Percentiles rank a stretch among this genome's conserved stretches.
phyloP scores from a whole-genome alignment of 371 early-diverging fungal species.

The Phascolomyces articulosus region DNA sequence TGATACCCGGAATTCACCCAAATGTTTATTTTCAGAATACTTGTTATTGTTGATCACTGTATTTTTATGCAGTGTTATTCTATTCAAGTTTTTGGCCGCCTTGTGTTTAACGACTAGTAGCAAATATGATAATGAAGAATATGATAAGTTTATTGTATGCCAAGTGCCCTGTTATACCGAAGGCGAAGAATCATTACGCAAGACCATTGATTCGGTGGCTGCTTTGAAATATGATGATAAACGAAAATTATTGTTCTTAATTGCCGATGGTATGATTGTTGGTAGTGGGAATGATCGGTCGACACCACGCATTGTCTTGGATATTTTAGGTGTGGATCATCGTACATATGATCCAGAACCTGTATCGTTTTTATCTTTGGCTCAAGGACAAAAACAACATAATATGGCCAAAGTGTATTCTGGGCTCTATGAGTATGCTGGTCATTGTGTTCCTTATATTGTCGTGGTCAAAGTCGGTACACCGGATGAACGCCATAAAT shows the following conservation, averaged over 20 bases:
- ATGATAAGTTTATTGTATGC: constrained; percentile 91
- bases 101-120: constrained; percentile 66
- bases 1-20: constrained; percentile 81
- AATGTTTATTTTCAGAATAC: constrained; percentile 89
- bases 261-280: constrained; percentile 93
- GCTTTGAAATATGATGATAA: constrained; percentile 91
- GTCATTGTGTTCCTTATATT: constrained; percentile 91
- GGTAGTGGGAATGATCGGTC: constrained; percentile 96
- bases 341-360: constrained; percentile 83
- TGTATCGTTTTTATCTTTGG: constrained; percentile 89
- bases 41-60: constrained; percentile 79
- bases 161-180: constrained; percentile 98
- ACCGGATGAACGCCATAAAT: constrained; percentile 66
- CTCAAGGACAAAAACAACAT: constrained; percentile 87
- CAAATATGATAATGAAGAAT: constrained; percentile 84
- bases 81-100: constrained; percentile 93
- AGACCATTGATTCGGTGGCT: constrained; percentile 94
- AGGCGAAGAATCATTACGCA: constrained; percentile 91
- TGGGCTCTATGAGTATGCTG: constrained; percentile 91
- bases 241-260: constrained; percentile 92
- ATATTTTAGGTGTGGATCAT: constrained; percentile 91
- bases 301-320: constrained; percentile 96
- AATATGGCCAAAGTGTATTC: constrained; percentile 98
- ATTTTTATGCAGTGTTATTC: constrained; percentile 82
- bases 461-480: constrained; percentile 96